Percentiles rank a stretch among this genome's conserved stretches.
These are phyloP conservation scores for Lizanozyma gosingica DNA, from an alignment of 1,139 yeast species.

Conservation along the genomic window DNA sequence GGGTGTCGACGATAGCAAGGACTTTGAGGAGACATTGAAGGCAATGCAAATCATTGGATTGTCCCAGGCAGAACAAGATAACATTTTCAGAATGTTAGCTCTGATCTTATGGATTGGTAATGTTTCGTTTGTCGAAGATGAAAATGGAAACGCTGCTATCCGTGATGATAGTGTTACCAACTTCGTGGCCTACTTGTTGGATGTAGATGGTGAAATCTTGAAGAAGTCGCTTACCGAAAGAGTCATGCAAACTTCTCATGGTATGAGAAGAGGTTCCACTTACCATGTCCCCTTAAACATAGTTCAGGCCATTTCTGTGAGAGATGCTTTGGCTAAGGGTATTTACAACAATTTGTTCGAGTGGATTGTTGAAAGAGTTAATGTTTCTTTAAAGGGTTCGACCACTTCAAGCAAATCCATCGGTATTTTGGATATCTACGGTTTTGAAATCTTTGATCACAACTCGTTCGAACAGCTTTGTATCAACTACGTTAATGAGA, in stretches of 20 bases:
- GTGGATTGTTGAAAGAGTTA: conserved; percentile 96
- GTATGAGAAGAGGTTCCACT: conserved; percentile 82
- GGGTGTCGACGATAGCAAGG: conserved; percentile 75
- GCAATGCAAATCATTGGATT: conserved; percentile 91
- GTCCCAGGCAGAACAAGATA: conserved; percentile 74
- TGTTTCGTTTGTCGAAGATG: conserved; percentile 76
- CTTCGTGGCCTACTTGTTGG: conserved; percentile 85
- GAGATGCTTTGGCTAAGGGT: conserved; percentile 94
- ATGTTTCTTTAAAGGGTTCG: conserved; percentile 44
- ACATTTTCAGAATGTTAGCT: conserved; percentile 77
- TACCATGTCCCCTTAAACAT: conserved; percentile 90
- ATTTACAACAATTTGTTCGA: conserved; percentile 88
- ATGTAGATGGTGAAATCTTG: conserved; percentile 64
- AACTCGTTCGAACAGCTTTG: conserved; percentile 96
- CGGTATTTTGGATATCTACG: conserved; percentile 96
- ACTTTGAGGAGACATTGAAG: conserved; percentile 67
- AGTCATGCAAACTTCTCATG: conserved; percentile 83
- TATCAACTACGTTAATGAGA: conserved; percentile 94
- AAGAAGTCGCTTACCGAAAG: conserved; percentile 68
- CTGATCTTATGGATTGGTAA: conserved; percentile 94
- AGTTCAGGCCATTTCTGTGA: conserved; percentile 89
- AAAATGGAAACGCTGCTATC: conserved; percentile 74
- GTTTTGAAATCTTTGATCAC: conserved; percentile 95
- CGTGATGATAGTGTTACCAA: conserved; percentile 84
- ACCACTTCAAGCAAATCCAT: conserved; percentile 54